phyloP scores from a whole-genome alignment of 441 rosid genomes.

The Dalechampia spathulata region DNA sequence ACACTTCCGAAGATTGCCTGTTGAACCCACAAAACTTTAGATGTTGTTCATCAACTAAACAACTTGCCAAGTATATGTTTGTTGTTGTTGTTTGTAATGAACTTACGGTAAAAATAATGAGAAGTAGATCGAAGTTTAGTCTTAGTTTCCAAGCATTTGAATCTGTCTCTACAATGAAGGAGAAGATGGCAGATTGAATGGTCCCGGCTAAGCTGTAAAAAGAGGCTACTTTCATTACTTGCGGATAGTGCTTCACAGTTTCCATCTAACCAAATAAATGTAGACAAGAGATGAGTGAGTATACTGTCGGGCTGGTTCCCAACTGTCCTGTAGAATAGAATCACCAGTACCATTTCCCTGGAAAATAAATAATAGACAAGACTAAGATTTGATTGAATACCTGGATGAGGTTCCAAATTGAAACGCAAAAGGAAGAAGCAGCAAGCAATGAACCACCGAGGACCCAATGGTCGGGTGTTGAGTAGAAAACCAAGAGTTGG shows the following conservation, averaged over 20 bases:
- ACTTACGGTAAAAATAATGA: conserved; percentile 56
- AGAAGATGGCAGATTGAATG: conserved; percentile 45
- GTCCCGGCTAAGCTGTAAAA: conserved; percentile 67
- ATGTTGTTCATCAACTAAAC: no score
- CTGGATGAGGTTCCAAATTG: conserved; percentile 63
- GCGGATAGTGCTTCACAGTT: conserved; percentile 47
- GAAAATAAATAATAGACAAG: no score
- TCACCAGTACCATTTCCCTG: no score
- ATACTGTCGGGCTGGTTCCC: no score
- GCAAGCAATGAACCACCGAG: conserved; percentile 63
- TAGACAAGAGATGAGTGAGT: no score
- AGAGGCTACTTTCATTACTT: conserved; percentile 60
- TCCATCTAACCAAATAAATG: conserved; percentile 41
- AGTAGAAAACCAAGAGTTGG: conserved; percentile 45
- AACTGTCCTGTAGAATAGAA: no score
- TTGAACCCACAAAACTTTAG: not conserved
- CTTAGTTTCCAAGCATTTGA: conserved; percentile 56
- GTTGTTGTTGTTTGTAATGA: no score
- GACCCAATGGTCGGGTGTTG: conserved; percentile 50
- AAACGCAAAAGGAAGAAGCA: conserved; percentile 46
- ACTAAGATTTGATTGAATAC: conserved; percentile 15
- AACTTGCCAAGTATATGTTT: no score
- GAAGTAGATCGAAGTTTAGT: conserved; percentile 44
- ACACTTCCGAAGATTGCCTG: conserved; percentile 55
- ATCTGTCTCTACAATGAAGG: conserved; percentile 51